Evolutionary conservation across 2,329 filamentous ascomycete genomes (phyloP).

Genomic region (Fusarium virguliforme): DNA sequence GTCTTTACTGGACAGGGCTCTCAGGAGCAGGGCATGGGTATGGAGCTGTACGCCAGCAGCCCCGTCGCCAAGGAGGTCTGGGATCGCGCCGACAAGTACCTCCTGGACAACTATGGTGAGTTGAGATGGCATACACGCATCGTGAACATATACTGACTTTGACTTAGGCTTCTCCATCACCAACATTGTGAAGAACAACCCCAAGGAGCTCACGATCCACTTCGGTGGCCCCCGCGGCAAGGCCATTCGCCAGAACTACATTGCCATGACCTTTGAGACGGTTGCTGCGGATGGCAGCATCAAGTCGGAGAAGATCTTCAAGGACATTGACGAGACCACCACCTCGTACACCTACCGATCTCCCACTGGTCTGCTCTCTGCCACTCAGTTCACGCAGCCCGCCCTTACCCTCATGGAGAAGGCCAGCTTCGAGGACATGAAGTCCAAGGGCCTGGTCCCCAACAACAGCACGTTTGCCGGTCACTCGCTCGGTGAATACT

Average conservation of each 20-base stretch:
- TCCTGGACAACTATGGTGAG: slow-evolving; percentile 97
- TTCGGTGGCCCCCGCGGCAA: slow-evolving; percentile 98
- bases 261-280: slow-evolving; percentile 99
- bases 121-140: background rate
- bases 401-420: slow-evolving; percentile 99
- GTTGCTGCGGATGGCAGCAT: slow-evolving; percentile 91
- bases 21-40: slow-evolving; percentile 99
- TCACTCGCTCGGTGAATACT: slow-evolving; percentile 98
- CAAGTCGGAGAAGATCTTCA: slow-evolving; percentile 99
- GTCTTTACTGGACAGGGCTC: slow-evolving; percentile 99
- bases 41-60: slow-evolving; percentile 97
- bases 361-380: slow-evolving; percentile 92
- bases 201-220: slow-evolving; percentile 97
- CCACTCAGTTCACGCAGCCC: slow-evolving; percentile 98
- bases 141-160: slow-evolving; percentile 28
- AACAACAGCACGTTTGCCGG: slow-evolving; percentile 97
- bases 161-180: slow-evolving; percentile 89
- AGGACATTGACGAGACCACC: slow-evolving; percentile 93
- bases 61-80: slow-evolving; percentile 96
- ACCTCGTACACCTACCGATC: slow-evolving; percentile 98
- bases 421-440: slow-evolving; percentile 99
- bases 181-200: slow-evolving; percentile 99
- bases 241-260: slow-evolving; percentile 98
- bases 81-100: slow-evolving; percentile 97
- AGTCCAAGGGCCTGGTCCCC: slow-evolving; percentile 94